A percentile compares a stretch with the other conserved stretches of the same genome.
Evolutionary conservation across 495 filamentous ascomycete species (phyloP).

Genomic region (Penicillium ochrochloron): DNA sequence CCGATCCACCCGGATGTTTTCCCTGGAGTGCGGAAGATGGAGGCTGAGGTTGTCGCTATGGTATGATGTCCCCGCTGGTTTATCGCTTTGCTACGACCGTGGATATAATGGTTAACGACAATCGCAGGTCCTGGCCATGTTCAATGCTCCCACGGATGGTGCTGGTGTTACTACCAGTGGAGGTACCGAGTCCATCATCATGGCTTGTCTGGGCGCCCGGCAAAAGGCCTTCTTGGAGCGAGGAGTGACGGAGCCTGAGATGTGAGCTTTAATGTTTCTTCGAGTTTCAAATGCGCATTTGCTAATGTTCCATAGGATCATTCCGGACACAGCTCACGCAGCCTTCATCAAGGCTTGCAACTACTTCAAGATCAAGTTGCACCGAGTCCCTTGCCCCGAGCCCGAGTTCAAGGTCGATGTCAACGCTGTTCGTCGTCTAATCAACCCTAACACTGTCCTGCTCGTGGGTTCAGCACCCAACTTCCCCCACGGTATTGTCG

Average conservation of each 20-base stretch:
- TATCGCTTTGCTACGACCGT: neutral
- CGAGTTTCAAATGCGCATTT: constrained; percentile 3
- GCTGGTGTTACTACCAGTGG: constrained; percentile 92
- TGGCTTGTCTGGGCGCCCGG: constrained; percentile 87
- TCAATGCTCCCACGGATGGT: constrained; percentile 83
- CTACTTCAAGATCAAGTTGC: constrained; percentile 95
- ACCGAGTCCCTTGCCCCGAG: constrained; percentile 86
- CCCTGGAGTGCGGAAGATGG: constrained; percentile 98
- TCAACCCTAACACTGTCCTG: constrained; percentile 96
- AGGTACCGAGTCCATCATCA: constrained; percentile 94
- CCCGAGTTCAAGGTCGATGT: constrained; percentile 84
- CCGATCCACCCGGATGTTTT: constrained; percentile 99
- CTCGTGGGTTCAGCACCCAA: constrained; percentile 96
- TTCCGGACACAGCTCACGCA: constrained; percentile 92
- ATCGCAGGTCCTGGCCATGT: constrained; percentile 72
- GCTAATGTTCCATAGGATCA: constrained; percentile 65
- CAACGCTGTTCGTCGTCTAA: constrained; percentile 74
- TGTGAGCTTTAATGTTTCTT: constrained; percentile 57
- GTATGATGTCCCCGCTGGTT: constrained; percentile 40
- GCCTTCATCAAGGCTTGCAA: constrained; percentile 93
- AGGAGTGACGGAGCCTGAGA: constrained; percentile 90
- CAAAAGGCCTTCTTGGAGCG: constrained; percentile 87
- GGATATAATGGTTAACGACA: neutral
- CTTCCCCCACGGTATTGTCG: constrained; percentile 97
- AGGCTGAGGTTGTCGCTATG: constrained; percentile 98